Conservation (phyloP, 2,329 filamentous ascomycete genomes). For the Basipetospora chlamydospora region DNA sequence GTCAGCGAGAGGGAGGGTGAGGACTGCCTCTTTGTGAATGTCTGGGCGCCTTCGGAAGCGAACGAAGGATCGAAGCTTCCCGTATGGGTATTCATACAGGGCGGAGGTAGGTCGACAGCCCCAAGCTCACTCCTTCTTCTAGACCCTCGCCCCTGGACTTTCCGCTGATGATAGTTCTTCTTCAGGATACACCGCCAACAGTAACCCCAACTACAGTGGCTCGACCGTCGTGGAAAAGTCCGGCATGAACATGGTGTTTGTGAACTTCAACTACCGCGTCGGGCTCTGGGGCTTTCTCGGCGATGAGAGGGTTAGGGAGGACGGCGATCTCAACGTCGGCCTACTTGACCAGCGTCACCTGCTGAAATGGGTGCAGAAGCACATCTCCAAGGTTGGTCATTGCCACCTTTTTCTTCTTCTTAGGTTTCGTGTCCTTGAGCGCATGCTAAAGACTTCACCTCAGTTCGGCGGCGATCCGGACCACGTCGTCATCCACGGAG, state of each 20-base stretch:
- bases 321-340: conserved; percentile 48
- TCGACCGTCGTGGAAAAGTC: conserved; percentile 27
- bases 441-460: neutral
- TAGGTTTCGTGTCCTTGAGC: no score
- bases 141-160: neutral
- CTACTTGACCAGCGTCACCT: conserved; percentile 47
- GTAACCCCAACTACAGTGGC: conserved; percentile 22
- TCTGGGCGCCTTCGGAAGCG: conserved; percentile 27
- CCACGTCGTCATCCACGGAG: conserved; percentile 45
- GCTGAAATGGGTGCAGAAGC: conserved; percentile 41
- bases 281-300: conserved; percentile 49
- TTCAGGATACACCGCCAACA: conserved; percentile 16
- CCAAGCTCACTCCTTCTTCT: no score
- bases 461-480: conserved; percentile 43
- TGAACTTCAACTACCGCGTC: conserved; percentile 50
- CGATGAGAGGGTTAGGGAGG: conserved; percentile 34
- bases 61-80: conserved; percentile 17
- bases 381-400: conserved; percentile 18
- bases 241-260: conserved; percentile 32
- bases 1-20: conserved; percentile 18
- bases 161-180: neutral
- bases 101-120: conserved; percentile 21
- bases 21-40: conserved; percentile 33
- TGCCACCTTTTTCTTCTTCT: no score
- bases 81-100: conserved; percentile 26